A percentile compares a stretch with the other conserved stretches of the same genome.
phyloP scores from a whole-genome alignment of 176 grass and related monocot genomes.

The Puccinellia tenuiflora region DNA sequence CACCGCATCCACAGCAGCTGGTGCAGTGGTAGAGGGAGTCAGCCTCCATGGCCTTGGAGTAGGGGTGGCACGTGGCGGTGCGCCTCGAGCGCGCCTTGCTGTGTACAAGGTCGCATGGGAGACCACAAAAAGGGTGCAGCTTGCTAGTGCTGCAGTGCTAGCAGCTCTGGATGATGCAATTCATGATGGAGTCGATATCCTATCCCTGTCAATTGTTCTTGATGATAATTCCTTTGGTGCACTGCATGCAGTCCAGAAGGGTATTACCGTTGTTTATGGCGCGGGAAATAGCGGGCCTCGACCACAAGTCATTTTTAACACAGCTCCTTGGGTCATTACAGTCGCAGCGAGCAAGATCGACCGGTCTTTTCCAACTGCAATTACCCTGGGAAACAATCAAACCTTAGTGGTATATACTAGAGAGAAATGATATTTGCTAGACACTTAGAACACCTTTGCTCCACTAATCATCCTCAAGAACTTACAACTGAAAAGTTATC shows the following conservation, averaged over 20 bases:
- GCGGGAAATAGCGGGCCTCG: constrained; percentile 31
- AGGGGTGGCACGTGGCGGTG: constrained; percentile 32
- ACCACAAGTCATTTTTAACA: constrained; percentile 19
- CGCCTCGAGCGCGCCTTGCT: constrained; percentile 38
- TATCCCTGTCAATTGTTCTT: constrained; percentile 23
- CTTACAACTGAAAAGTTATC: background rate
- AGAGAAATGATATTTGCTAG: constrained; percentile 1
- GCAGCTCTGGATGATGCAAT: constrained; percentile 48
- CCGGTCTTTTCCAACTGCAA: constrained; percentile 34
- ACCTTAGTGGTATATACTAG: constrained; percentile 25
- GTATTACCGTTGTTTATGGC: constrained; percentile 37
- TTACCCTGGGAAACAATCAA: constrained; percentile 42
- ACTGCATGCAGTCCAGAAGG: constrained; percentile 40
- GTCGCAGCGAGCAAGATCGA: constrained; percentile 42
- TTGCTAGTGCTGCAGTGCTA: constrained; percentile 15
- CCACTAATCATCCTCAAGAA: background rate
- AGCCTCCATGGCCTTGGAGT: constrained; percentile 21
- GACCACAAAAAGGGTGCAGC: background rate
- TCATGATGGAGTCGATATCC: constrained; percentile 38
- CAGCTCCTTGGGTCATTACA: constrained; percentile 47
- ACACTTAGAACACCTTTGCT: background rate
- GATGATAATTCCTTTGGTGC: constrained; percentile 1
- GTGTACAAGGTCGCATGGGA: constrained; percentile 34
- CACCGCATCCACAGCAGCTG: constrained; percentile 21
- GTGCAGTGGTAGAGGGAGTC: constrained; percentile 16